Base-by-base conservation (phyloP, 2,329 filamentous ascomycete genomes). In the Berkeleyomyces rouxiae region DNA sequence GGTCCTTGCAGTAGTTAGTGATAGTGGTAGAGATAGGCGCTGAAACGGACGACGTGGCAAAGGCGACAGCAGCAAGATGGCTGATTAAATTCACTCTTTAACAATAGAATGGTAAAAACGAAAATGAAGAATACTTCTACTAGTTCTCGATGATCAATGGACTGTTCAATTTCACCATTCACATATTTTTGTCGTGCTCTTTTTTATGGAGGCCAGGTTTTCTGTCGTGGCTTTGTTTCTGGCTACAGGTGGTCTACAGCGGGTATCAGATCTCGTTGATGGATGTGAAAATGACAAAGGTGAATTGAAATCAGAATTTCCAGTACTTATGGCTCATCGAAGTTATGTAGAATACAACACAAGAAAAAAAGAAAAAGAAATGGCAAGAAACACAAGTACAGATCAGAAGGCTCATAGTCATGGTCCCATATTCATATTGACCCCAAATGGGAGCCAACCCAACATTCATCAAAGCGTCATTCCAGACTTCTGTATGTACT, bases 21-120 rank as follows among this genome's bases (percentile, higher is more conserved):
- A 43, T 58, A 40, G 65, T 46, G 51, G 61, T 44, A 70, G 61
- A 68, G 68, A n/a, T 42, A 47, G 51, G 61, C 37, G 37, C 58
- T 47, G 61, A 33, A 62, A 44, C 40, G 37, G 72, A 72, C 9
- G 75, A 74, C 43, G 73, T 72, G 53, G 75, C 75, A 33, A 77
- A 77, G 42, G 77, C 77, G 59, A 76, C 77, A 23, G 74, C 74
- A 23, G 77, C 77, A 44, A 78, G 72, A 63, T 79, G 77, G 67
- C 77, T 78, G 64, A 79, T 79, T 5, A 77, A 79, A 42, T 76
- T 71, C 76, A 78, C 74, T 59, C 55, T 49, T 13, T 23, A 9
- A 59, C 9, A 39, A n/a, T n/a, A 4, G 37, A 31, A 39, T 9
- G n/a, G 11, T 37, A 59, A 46, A 23, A 49, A 49, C 13, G 10